Evolutionary conservation across 352 stramenopile genomes (phyloP), one percentile per base, ranked within the genome.

Genomic region (Pythium brachiatum): DNA sequence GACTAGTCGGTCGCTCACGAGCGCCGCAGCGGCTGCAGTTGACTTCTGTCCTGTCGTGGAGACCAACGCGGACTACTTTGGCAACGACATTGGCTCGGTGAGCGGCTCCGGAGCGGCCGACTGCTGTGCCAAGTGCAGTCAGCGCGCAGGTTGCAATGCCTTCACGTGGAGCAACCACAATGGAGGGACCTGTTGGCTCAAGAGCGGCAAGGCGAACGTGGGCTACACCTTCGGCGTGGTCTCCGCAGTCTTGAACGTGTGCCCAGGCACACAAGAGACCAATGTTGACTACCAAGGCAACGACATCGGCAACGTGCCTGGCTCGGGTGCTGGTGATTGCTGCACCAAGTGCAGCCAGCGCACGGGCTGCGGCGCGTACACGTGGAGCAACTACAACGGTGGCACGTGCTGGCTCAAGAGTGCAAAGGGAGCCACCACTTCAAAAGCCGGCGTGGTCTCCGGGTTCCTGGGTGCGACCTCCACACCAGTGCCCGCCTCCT

Each of bases 181-280:
- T 3, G 60, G 63, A 12, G 63, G 62, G 7, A 75, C 59, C 1
- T 72, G 68, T 36, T 75, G 63, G 68, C 50, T 75, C 50, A 75
- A 75, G 64, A 71, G 58, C 43, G 46, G 7, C 29, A 64, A 68
- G 53, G 48, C 57, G 6, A 21, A 27, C 20, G 48, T 52, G 0
- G 18, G 16, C 2, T 27, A 12, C 18, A 32, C n/a, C 15, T 13
- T 41, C 2, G 51, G 51, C 27, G 61, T 68, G n/a, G 47, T 59
- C 21, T 68, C 61, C 8, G 53, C 26, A 21, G 41, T 59, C 23
- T 11, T 66, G 9, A 55, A 15, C 5, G 15, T 20, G 38, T 21
- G 13, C 13, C 18, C 38, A 9, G 29, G 29, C 29, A 34, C 46
- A n/a, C 32, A 15, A 31, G 18, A 41, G 20, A 47, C 36, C 21